phyloP scores from a whole-genome alignment of 2,329 filamentous ascomycete species.

The Fusarium sp. region DNA sequence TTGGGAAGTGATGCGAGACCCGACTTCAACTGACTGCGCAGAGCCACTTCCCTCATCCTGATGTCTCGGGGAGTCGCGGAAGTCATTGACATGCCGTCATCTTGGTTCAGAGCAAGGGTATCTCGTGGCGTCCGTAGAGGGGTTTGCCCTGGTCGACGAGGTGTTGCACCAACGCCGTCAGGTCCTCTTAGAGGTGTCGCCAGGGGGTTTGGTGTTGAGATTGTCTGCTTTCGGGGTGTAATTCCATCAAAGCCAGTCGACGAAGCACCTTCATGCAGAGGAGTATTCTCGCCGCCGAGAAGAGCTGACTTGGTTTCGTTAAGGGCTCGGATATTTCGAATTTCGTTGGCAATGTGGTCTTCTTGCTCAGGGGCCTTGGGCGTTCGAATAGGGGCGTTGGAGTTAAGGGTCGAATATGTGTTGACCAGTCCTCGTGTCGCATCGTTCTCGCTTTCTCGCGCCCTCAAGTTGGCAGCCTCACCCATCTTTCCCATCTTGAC shows the following conservation, averaged over 20 bases:
- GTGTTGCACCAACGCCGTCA: slow-evolving; percentile 72
- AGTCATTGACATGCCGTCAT: slow-evolving; percentile 70
- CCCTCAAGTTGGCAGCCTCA: slow-evolving; percentile 79
- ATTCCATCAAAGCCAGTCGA: slow-evolving; percentile 91
- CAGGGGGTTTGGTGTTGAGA: slow-evolving; percentile 94
- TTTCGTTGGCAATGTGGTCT: slow-evolving; percentile 95
- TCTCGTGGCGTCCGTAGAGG: slow-evolving; percentile 90
- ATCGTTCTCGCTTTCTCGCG: slow-evolving; percentile 80
- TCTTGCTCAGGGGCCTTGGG: slow-evolving; percentile 91
- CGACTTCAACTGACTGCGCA: slow-evolving; percentile 72
- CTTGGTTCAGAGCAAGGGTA: slow-evolving; percentile 81
- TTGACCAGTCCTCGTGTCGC: slow-evolving; percentile 85
- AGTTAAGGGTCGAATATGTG: slow-evolving; percentile 83
- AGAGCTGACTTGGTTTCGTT: slow-evolving; percentile 94
- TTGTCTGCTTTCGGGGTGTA: slow-evolving; percentile 77
- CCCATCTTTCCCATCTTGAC: slow-evolving; percentile 98
- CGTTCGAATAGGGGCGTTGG: slow-evolving; percentile 86
- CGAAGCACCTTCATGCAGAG: slow-evolving; percentile 78
- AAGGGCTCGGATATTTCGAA: slow-evolving; percentile 88
- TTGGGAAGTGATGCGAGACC: slow-evolving; percentile 85
- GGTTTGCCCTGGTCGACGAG: slow-evolving; percentile 75
- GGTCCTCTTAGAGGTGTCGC: slow-evolving; percentile 80
- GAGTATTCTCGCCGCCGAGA: slow-evolving; percentile 91
- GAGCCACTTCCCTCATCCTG: slow-evolving; percentile 71
- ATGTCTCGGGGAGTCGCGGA: slow-evolving; percentile 80